phyloP scores from a whole-genome alignment of 768 basidiomycete genomes.

The Suillus brevipes region DNA sequence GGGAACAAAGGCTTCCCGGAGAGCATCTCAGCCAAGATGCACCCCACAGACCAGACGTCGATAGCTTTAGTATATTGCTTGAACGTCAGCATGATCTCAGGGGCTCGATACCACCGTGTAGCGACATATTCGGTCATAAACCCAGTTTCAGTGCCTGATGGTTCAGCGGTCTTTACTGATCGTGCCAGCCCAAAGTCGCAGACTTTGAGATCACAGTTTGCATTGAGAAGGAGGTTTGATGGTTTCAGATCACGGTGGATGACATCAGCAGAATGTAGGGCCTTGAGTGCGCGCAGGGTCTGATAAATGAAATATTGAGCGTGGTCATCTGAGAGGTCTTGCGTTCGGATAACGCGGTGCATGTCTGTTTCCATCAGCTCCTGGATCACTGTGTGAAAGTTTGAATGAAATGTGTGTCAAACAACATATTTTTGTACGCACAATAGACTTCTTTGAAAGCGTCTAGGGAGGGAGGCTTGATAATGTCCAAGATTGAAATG shows the following conservation, averaged over 20 bases:
- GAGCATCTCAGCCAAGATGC: slow-evolving; percentile 96
- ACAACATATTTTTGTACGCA: slow-evolving; percentile 32
- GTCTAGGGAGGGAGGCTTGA: slow-evolving; percentile 79
- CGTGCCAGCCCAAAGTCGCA: slow-evolving; percentile 94
- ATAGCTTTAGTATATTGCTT: slow-evolving; percentile 98
- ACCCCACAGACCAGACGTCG: slow-evolving; percentile 86
- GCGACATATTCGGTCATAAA: slow-evolving; percentile 99
- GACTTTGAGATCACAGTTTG: slow-evolving; percentile 95
- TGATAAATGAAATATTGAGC: slow-evolving; percentile 94
- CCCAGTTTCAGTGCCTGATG: slow-evolving; percentile 78
- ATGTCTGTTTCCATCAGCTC: slow-evolving; percentile 96
- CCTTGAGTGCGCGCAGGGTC: slow-evolving; percentile 93
- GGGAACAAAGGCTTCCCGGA: slow-evolving; percentile 96
- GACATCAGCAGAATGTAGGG: slow-evolving; percentile 94
- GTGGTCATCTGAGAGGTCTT: slow-evolving; percentile 94
- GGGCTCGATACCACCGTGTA: slow-evolving; percentile 97
- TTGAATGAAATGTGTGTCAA: slow-evolving; percentile 8
- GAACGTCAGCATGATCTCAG: slow-evolving; percentile 99
- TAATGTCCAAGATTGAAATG: slow-evolving; percentile 87
- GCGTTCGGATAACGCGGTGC: slow-evolving; percentile 94
- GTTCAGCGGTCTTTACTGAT: slow-evolving; percentile 84
- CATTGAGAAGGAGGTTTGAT: slow-evolving; percentile 94
- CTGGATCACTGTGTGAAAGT: slow-evolving; percentile 64
- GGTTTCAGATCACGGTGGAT: slow-evolving; percentile 97
- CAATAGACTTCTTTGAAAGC: slow-evolving; percentile 85